These are phyloP conservation scores for Phytophthora agathidicida DNA, from an alignment of 352 stramenopile species.

Conservation along the genomic window DNA sequence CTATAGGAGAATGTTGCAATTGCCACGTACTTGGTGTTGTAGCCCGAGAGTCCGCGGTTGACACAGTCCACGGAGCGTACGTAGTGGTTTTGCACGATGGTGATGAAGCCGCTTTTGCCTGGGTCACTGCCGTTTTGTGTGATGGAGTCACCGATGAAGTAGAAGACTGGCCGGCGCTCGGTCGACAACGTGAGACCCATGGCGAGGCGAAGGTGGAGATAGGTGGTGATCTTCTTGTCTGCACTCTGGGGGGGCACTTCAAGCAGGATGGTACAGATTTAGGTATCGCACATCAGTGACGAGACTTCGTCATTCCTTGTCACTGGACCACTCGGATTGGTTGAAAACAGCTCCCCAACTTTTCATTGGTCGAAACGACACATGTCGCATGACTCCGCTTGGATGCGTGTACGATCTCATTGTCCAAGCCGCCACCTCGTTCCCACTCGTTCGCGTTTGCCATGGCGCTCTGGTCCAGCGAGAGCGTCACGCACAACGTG, in stretches of 20 bases:
- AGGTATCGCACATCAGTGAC: neutral
- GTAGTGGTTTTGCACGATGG: slow-evolving; percentile 52
- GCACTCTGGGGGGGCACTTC: slow-evolving; percentile 18
- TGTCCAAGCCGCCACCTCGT: slow-evolving; percentile 4
- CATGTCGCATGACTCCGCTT: slow-evolving; percentile 12
- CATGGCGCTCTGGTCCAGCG: slow-evolving; percentile 30
- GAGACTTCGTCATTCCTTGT: neutral
- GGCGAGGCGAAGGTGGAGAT: neutral
- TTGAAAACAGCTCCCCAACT: neutral
- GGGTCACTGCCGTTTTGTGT: slow-evolving; percentile 50
- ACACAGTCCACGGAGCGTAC: slow-evolving; percentile 59
- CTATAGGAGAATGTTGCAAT: too few relatives aligned
- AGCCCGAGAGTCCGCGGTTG: slow-evolving; percentile 62
- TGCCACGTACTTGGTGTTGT: slow-evolving; percentile 61
- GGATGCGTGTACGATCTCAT: slow-evolving; percentile 5
- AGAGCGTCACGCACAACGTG: slow-evolving; percentile 56
- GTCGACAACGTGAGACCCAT: slow-evolving; percentile 30
- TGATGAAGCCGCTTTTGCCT: slow-evolving; percentile 48
- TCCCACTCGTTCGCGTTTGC: neutral
- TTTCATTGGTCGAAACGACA: slow-evolving; percentile 20
- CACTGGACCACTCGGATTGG: slow-evolving; percentile 4
- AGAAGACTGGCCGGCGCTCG: slow-evolving; percentile 43
- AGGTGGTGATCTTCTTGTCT: neutral
- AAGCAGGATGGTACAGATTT: slow-evolving; percentile 11
- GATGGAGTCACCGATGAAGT: slow-evolving; percentile 72